Evolutionary conservation across 176 grass and related monocot genomes (phyloP).

Genomic region (Aegilops tauschii): DNA sequence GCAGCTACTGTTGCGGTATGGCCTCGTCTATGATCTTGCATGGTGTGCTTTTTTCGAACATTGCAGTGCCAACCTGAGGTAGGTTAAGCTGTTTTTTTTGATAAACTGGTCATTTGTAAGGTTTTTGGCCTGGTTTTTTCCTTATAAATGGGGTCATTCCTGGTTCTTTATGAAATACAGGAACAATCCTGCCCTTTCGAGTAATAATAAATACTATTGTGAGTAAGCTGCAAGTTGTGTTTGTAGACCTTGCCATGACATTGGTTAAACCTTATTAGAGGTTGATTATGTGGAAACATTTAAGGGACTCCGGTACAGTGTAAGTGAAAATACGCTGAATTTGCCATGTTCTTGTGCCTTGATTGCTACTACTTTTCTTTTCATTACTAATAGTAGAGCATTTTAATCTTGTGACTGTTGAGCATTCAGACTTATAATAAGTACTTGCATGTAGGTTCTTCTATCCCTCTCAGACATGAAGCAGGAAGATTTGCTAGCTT

Average conservation of each 20-base stretch:
- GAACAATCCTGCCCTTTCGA: too few relatives aligned
- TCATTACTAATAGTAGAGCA: constrained; percentile 3
- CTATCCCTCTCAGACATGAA: constrained; percentile 69
- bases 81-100: too few relatives aligned
- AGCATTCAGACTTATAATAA: constrained; percentile 4
- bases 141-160: too few relatives aligned
- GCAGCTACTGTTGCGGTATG: too few relatives aligned
- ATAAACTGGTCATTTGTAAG: too few relatives aligned
- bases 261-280: neutral
- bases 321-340: neutral
- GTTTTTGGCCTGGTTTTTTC: too few relatives aligned
- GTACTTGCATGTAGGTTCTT: constrained; percentile 60
- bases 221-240: neutral
- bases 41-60: too few relatives aligned
- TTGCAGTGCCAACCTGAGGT: too few relatives aligned
- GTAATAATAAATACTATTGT: too few relatives aligned
- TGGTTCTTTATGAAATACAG: too few relatives aligned
- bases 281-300: neutral
- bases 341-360: neutral
- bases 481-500: constrained; percentile 77
- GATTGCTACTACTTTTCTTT: neutral
- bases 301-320: neutral
- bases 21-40: too few relatives aligned
- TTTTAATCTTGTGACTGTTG: neutral
- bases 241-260: neutral